Conservation (phyloP, 1,139 yeast species). For the Suhomyces coccinellae region DNA sequence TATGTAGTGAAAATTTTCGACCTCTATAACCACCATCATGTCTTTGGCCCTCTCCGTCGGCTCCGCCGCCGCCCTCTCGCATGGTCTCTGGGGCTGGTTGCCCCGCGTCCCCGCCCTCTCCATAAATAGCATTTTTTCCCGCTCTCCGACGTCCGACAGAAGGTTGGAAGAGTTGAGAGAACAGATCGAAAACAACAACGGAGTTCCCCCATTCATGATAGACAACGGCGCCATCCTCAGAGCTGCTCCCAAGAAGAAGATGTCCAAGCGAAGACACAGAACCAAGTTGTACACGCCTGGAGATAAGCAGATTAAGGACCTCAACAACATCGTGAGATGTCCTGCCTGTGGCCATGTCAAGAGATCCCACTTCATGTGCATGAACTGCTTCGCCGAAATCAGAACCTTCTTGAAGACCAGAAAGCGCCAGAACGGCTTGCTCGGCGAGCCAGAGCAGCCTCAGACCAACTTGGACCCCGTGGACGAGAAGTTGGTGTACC, state of each 20-base stretch:
- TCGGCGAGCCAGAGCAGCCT: conserved; percentile 36
- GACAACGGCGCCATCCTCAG: conserved; percentile 65
- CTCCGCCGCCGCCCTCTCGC: conserved; percentile 13
- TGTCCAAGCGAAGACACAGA: conserved; percentile 83
- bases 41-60: conserved; percentile 27
- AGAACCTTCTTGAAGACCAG: conserved; percentile 65
- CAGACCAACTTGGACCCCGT: conserved; percentile 58
- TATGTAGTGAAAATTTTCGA: conserved; percentile 6
- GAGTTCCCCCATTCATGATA: conserved; percentile 36
- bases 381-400: conserved; percentile 87
- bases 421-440: conserved; percentile 29
- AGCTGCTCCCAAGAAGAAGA: conserved; percentile 94
- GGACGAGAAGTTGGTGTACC: conserved; percentile 70
- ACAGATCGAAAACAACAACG: conserved; percentile 28
- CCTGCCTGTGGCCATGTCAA: conserved; percentile 95
- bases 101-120: conserved; percentile 28
- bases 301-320: conserved; percentile 72
- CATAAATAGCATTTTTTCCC: conserved; percentile 10
- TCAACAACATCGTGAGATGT: conserved; percentile 80
- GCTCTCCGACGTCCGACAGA: conserved; percentile 16
- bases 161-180: conserved; percentile 35
- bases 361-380: conserved; percentile 86
- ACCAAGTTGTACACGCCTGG: conserved; percentile 82
- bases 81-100: conserved; percentile 20
- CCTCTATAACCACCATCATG: conserved; percentile 17